Evolutionary conservation across 2,329 filamentous ascomycete species (phyloP).

Genomic region (Lecanicillium sp.): DNA sequence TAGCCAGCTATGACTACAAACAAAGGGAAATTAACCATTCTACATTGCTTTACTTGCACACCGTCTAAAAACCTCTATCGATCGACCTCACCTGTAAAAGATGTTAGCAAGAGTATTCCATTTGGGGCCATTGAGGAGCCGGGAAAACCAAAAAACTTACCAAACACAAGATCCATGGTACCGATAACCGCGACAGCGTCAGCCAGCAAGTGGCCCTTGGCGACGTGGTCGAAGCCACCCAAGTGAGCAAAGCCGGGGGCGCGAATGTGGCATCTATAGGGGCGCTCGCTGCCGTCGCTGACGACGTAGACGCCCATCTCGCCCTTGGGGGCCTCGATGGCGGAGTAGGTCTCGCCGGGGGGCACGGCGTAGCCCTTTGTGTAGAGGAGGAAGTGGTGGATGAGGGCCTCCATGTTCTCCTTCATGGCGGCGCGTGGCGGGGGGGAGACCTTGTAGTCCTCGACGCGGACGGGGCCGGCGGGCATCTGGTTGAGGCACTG

Average conservation of each 20-base stretch:
- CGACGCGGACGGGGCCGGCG: conserved; percentile 82
- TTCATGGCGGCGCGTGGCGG: conserved; percentile 98
- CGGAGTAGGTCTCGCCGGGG: conserved; percentile 95
- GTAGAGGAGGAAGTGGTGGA: conserved; percentile 98
- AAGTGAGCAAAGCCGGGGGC: conserved; percentile 95
- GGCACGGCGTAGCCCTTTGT: conserved; percentile 98
- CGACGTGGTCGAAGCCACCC: conserved; percentile 87
- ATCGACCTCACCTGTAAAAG: conserved; percentile 50
- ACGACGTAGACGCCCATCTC: conserved; percentile 98
- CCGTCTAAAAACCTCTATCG: conserved; percentile 32
- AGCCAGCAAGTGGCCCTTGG: conserved; percentile 85
- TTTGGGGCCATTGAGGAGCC: too few species aligned
- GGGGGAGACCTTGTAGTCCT: conserved; percentile 97
- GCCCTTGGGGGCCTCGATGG: conserved; percentile 98
- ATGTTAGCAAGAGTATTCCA: conserved; percentile 22
- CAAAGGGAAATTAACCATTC: conserved; percentile 24
- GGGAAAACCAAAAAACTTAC: conserved; percentile 46
- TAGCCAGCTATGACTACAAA: conserved; percentile 33
- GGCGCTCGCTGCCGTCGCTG: conserved; percentile 90
- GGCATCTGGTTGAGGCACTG: conserved; percentile 99
- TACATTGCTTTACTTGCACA: conserved; percentile 21
- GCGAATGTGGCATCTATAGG: conserved; percentile 95
- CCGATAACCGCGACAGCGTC: conserved; percentile 95
- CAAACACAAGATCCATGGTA: conserved; percentile 85
- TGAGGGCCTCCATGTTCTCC: conserved; percentile 99